Conservation (phyloP, 2,329 filamentous ascomycete species). For the Neonectria sp. region DNA sequence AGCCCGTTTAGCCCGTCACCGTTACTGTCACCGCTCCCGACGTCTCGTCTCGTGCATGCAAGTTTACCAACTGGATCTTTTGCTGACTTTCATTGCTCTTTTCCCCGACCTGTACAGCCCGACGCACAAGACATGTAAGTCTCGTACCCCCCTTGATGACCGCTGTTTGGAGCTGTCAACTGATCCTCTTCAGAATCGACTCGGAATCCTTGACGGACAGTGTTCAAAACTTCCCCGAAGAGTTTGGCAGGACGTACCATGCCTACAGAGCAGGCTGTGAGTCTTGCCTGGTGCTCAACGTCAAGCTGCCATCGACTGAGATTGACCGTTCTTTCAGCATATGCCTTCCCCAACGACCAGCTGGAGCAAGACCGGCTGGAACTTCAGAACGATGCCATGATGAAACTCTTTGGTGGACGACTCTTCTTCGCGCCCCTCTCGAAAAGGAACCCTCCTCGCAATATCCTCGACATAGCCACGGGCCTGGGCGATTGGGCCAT, state of each 20-base stretch:
- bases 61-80: neutral
- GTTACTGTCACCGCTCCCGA: neutral
- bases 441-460: constrained; percentile 51
- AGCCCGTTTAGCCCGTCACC: neutral
- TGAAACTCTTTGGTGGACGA: constrained; percentile 55
- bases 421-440: constrained; percentile 62
- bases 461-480: constrained; percentile 61
- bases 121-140: constrained; percentile 45
- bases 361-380: constrained; percentile 59
- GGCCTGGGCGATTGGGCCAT: constrained; percentile 74
- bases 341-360: constrained; percentile 62
- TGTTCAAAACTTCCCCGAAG: constrained; percentile 58
- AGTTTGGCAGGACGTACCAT: constrained; percentile 64
- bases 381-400: constrained; percentile 57
- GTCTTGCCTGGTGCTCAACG: constrained; percentile 37
- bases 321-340: constrained; percentile 52
- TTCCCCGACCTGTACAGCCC: constrained; percentile 29
- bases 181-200: constrained; percentile 41
- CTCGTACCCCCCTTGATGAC: neutral
- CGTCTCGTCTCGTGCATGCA: neutral
- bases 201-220: constrained; percentile 59
- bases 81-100: constrained; percentile 37
- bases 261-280: constrained; percentile 63
- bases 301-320: neutral
- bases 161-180: constrained; percentile 6